Evolutionary conservation across 2,329 filamentous ascomycete genomes (phyloP).

Genomic region (Pseudocercospora vitis): DNA sequence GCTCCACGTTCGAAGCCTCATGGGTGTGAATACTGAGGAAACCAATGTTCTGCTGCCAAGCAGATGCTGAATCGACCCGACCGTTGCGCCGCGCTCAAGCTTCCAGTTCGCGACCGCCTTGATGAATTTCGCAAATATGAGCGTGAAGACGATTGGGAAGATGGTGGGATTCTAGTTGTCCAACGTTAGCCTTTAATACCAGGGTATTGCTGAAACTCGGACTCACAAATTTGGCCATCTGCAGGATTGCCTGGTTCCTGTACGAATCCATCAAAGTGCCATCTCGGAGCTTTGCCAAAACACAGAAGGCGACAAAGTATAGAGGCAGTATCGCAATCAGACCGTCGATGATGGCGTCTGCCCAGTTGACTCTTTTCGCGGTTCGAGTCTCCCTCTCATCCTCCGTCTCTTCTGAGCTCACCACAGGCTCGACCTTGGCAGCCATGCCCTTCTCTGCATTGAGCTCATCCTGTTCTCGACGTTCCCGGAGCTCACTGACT

Average conservation of each 20-base stretch:
- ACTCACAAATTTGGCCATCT: constrained; percentile 18
- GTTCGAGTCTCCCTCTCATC: constrained; percentile 12
- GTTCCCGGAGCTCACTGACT: neutral
- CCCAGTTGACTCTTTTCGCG: constrained; percentile 9
- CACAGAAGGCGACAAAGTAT: constrained; percentile 19
- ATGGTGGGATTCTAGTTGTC: constrained; percentile 16
- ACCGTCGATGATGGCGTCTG: constrained; percentile 14
- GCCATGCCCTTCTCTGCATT: neutral
- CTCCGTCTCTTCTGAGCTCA: neutral
- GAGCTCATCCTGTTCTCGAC: constrained; percentile 1
- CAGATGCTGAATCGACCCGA: constrained; percentile 19
- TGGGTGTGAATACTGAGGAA: constrained; percentile 11
- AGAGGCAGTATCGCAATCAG: constrained; percentile 16
- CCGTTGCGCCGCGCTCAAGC: constrained; percentile 18
- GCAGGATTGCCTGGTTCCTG: constrained; percentile 13
- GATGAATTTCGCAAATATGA: constrained; percentile 20
- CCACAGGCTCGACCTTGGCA: neutral
- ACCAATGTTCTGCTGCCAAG: constrained; percentile 20
- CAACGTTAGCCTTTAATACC: neutral
- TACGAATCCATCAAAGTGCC: constrained; percentile 13
- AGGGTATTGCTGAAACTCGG: neutral
- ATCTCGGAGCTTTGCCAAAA: constrained; percentile 14
- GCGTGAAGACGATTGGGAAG: constrained; percentile 21
- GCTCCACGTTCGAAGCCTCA: constrained; percentile 13
- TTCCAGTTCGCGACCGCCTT: constrained; percentile 17